These are phyloP conservation scores for Podila clonocystis DNA, from an alignment of 192 early-diverging fungal genomes.

Conservation along the genomic window DNA sequence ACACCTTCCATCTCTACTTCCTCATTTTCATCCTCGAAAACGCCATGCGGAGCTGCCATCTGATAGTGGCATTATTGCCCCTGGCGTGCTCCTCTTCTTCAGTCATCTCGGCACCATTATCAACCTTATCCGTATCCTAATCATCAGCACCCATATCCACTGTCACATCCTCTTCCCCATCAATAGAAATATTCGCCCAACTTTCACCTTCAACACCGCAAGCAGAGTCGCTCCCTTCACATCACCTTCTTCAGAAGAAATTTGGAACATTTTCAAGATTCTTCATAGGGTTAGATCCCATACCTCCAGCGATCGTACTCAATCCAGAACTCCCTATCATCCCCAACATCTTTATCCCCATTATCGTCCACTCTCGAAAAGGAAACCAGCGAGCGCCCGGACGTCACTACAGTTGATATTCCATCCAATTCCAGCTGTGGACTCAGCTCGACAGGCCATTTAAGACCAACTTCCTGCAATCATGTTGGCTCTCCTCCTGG, in stretches of 20 bases:
- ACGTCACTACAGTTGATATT: neutral
- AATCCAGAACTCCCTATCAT: slow-evolving; percentile 4
- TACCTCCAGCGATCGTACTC: neutral
- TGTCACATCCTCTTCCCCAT: too few species aligned
- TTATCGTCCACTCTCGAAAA: neutral
- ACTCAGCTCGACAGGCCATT: neutral
- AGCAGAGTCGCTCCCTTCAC: too few species aligned
- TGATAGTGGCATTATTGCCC: too few species aligned
- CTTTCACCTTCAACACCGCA: neutral
- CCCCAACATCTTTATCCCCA: slow-evolving; percentile 16
- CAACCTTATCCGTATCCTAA: too few species aligned
- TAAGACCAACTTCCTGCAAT: too few species aligned
- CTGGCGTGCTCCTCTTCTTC: too few species aligned
- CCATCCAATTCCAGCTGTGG: neutral
- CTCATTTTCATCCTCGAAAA: too few species aligned
- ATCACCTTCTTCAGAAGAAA: too few species aligned
- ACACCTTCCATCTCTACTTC: neutral
- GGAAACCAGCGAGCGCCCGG: neutral
- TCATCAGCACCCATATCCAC: too few species aligned
- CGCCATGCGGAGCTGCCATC: neutral
- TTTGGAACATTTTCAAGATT: too few species aligned
- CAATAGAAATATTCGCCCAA: neutral
- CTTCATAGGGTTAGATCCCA: too few species aligned
- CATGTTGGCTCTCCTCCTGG: neutral
- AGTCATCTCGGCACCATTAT: too few species aligned